Evolutionary conservation across 495 filamentous ascomycete species (phyloP).

Genomic region (Podospora australis): DNA sequence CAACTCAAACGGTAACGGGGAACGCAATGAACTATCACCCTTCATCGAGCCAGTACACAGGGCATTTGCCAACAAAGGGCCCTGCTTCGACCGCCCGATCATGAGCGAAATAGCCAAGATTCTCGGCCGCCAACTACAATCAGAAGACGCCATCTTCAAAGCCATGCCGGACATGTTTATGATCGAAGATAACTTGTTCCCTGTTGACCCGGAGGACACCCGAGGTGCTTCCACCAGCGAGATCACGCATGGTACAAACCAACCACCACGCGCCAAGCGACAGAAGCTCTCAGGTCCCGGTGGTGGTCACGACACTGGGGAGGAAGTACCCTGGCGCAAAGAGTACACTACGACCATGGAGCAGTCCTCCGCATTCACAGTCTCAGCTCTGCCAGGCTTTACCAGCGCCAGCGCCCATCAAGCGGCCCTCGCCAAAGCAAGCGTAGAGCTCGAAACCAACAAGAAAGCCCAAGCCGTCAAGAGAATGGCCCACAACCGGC

Average conservation of each 20-base stretch:
- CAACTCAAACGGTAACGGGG: conserved; percentile 24
- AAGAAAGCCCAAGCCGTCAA: conserved; percentile 16
- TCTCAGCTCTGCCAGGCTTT: conserved; percentile 35
- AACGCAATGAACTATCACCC: conserved; percentile 31
- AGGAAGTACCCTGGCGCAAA: conserved; percentile 25
- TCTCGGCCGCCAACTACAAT: conserved; percentile 33
- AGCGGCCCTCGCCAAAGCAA: conserved; percentile 27
- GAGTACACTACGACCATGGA: conserved; percentile 43
- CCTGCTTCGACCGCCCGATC: conserved; percentile 37
- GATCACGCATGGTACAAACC: not conserved
- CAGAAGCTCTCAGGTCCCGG: conserved; percentile 21
- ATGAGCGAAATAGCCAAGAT: conserved; percentile 36
- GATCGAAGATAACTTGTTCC: conserved; percentile 35
- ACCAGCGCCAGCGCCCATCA: conserved; percentile 38
- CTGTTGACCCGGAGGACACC: conserved; percentile 27
- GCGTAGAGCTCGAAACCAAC: conserved; percentile 15
- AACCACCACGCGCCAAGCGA: conserved; percentile 20
- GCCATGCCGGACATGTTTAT: conserved; percentile 34
- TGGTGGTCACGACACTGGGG: conserved; percentile 21
- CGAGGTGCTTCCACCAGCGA: not conserved
- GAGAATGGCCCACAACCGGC: conserved; percentile 26
- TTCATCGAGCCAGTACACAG: conserved; percentile 32
- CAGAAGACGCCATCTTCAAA: conserved; percentile 34
- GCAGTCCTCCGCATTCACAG: conserved; percentile 33
- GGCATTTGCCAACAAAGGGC: conserved; percentile 36